Conservation (phyloP, 805 yeast species). For the Starmerella powellii region DNA sequence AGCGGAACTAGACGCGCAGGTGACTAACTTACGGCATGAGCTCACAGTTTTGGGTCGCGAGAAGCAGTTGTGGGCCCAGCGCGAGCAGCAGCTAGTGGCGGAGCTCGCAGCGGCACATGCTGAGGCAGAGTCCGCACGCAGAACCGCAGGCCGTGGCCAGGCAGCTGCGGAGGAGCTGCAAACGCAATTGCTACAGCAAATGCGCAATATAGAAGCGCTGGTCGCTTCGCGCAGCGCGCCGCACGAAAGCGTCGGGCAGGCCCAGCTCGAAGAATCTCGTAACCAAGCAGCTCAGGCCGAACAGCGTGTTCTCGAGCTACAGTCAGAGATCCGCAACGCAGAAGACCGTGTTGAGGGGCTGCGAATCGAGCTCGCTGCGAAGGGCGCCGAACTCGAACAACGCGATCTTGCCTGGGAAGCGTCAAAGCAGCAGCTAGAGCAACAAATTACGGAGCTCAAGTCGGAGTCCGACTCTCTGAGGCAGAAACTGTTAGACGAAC, state of each 20-base stretch:
- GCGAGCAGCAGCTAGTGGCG: constrained; percentile 6
- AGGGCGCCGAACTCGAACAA: background rate
- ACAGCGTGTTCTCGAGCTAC: background rate
- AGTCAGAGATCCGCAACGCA: background rate
- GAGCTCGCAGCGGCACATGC: constrained; percentile 18
- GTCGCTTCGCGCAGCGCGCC: constrained; percentile 8
- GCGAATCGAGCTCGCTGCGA: background rate
- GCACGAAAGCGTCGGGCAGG: background rate
- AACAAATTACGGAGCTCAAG: constrained; percentile 4
- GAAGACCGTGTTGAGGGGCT: background rate
- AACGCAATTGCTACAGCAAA: constrained; percentile 14
- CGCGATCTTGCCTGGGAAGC: background rate
- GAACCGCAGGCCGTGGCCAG: background rate
- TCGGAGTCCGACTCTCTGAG: constrained; percentile 13
- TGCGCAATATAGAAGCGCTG: constrained; percentile 10
- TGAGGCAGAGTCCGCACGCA: constrained; percentile 6
- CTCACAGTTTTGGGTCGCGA: background rate
- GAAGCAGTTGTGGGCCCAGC: background rate
- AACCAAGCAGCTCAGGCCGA: background rate
- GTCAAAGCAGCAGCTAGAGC: background rate
- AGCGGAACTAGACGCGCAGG: background rate
- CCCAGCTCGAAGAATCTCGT: background rate
- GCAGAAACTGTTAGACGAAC: constrained; percentile 1
- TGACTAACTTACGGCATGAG: background rate
- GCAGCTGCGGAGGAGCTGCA: constrained; percentile 7